Evolutionary conservation across 169 alveolate genomes (phyloP), one percentile per base, ranked within the genome.

Genomic region (Eimeria zaria): DNA sequence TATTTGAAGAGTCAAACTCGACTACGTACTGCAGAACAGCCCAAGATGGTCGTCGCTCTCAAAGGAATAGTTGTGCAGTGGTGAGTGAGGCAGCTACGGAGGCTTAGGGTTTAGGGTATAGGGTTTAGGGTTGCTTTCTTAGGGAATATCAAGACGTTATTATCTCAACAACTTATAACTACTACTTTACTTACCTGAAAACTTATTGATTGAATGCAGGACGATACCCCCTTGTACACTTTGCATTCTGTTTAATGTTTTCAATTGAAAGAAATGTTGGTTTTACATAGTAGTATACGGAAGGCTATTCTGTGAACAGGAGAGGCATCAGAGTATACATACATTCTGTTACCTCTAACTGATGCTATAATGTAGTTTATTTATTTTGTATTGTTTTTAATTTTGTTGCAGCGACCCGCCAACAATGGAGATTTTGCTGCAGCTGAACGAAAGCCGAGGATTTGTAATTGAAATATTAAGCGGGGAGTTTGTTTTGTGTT

Each of bases 351-450:
- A 51, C 18, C 62, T 41, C 33, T 8, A 11, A 24, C 89, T 41
- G 55, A 48, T 33, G 1, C 24, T 16, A 46, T 51, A 6, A 46
- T 30, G 24, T 44, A 2, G 44, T 36, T 55, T 73, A n/a, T 46
- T 67, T 36, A 36, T 46, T 51, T 53, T 58, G 41, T 20, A 9
- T 53, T n/a, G 85, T 8, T 16, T 80, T 33, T 51, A 58, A 33
- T 16, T 41, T 7, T 41, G 80, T 14, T 30, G 44, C 92, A 95
- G 97, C 91, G 97, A 95, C 36, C 95, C 97, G 4, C 97, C 97
- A 44, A 95, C 97, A 22, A 95, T 95, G 97, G 97, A 95, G 44
- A 78, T 95, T 27, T 41, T 95, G 69, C 91, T 85, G 83, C 97
- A 76, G 87, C 91, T 95, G 76, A 95, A 95, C 55, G 97, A 95